phyloP scores from a whole-genome alignment of 2,329 filamentous ascomycete species.

The Sclerotinia spermophila region DNA sequence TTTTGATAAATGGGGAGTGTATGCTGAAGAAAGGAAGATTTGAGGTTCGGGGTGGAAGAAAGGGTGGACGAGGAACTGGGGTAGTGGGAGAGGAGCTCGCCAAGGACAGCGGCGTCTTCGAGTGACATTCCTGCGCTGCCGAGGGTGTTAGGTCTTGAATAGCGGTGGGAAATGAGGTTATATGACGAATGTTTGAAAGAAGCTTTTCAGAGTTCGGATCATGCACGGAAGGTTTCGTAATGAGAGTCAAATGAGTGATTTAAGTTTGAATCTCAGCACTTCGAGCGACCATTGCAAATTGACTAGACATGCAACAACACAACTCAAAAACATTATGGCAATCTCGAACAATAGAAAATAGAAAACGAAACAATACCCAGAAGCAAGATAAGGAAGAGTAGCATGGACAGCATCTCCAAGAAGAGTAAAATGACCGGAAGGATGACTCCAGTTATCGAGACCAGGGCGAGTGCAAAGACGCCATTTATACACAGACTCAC shows the following conservation, averaged over 20 bases:
- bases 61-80: background rate
- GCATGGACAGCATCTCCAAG: conserved; percentile 63
- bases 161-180: background rate
- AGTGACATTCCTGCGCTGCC: conserved; percentile 54
- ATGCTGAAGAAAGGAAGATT: conserved; percentile 31
- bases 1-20: conserved; percentile 51
- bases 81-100: conserved; percentile 48
- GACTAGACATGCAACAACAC: background rate
- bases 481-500: conserved; percentile 59
- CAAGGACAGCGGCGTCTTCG: conserved; percentile 57
- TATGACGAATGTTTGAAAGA: background rate
- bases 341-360: background rate
- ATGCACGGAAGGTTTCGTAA: background rate
- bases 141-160: background rate
- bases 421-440: conserved; percentile 53
- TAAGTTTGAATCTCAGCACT: background rate
- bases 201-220: background rate
- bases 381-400: conserved; percentile 59
- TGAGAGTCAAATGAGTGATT: background rate
- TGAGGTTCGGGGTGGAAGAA: conserved; percentile 15
- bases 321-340: background rate
- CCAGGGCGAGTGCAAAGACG: conserved; percentile 53
- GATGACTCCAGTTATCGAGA: conserved; percentile 55
- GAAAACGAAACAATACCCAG: conserved; percentile 28
- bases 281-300: background rate